Percentiles rank a stretch among this genome's conserved stretches.
phyloP scores from a whole-genome alignment of 371 early-diverging fungal species.

The Rhizopus arrhizus region DNA sequence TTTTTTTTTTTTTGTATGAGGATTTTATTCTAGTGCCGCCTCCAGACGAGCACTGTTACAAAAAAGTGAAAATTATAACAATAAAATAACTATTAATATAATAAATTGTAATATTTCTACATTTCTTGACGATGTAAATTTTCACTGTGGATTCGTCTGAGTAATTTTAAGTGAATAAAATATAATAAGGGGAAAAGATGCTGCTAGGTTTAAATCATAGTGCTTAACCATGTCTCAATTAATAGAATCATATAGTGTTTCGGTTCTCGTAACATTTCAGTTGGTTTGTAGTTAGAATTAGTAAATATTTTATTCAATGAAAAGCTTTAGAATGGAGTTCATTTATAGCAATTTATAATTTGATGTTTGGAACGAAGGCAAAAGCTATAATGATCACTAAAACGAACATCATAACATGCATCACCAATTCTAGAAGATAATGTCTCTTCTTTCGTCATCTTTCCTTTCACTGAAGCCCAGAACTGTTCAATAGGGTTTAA shows the following conservation, averaged over 20 bases:
- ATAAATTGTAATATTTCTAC: too few species aligned
- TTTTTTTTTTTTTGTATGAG: too few species aligned
- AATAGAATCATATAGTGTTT: conserved; percentile 9
- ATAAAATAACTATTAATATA: too few species aligned
- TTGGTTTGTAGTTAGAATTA: conserved; percentile 16
- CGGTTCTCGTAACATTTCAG: conserved; percentile 10
- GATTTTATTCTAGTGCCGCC: too few species aligned
- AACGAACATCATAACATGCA: conserved; percentile 12
- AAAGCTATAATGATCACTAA: conserved; percentile 17
- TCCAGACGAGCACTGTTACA: too few species aligned
- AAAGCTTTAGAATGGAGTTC: conserved; percentile 9
- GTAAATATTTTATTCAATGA: conserved; percentile 14
- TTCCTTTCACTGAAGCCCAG: conserved; percentile 12
- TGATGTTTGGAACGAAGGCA: conserved; percentile 12
- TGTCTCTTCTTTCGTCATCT: conserved; percentile 10
- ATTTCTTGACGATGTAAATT: too few species aligned
- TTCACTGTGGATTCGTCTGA: too few species aligned
- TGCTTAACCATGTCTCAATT: not conserved
- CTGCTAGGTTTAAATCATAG: too few species aligned
- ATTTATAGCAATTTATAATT: conserved; percentile 17
- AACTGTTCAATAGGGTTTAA: conserved; percentile 16
- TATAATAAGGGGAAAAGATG: too few species aligned
- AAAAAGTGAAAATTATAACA: too few species aligned
- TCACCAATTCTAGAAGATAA: conserved; percentile 12
- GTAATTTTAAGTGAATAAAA: too few species aligned